Evolutionary conservation across 2,329 filamentous ascomycete species (phyloP), one percentile per base, ranked within the genome.

Genomic region (Hawksworthiomyces lignivorus): DNA sequence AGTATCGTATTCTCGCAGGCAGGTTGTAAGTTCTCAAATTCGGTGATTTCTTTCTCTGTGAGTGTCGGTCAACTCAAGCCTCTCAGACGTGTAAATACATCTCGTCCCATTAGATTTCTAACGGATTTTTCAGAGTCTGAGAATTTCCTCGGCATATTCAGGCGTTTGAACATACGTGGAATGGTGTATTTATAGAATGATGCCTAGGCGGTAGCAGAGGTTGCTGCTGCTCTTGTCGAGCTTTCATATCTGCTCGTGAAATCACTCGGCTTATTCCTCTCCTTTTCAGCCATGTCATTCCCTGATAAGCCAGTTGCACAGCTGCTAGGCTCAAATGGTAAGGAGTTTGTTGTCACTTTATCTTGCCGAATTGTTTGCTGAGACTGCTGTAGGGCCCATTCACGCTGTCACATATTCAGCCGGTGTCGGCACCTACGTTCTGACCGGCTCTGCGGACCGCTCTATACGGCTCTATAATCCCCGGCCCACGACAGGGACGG

Each of bases 401-500:
- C 84, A 87, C 59, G 77, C 83, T 36, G 69, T 87, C 41, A 69
- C 77, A 39, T 87, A 87, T 63, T 87, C 83, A 41, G 76, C 81
- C 47, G 78, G 75, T 11, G 77, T 82, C 14, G 82, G 82, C 30
- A 82, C 80, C 4, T 87, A 87, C 56, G 75, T 96, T 58, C 76
- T 97, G 45, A 88, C 87, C 27, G 89, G 90, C 55, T 87, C 83
- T 26, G 77, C 86, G 39, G 90, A 96, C 70, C 85, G 88, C 48
- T 74, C 78, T 14, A 80, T 96, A 59, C 82, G 89, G 43, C 81
- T 96, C 30, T 94, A 88, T 69, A 95, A 95, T 62, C 83, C 84
- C 2, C 68, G 69, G 39, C 72, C 76, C 40, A 69, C 65, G 46
- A 54, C 60, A 17, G 45, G 38, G n/a, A 17, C 37, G 9, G 28